These are phyloP conservation scores for Peronospora farinosa DNA, from an alignment of 352 stramenopile species.

Conservation along the genomic window DNA sequence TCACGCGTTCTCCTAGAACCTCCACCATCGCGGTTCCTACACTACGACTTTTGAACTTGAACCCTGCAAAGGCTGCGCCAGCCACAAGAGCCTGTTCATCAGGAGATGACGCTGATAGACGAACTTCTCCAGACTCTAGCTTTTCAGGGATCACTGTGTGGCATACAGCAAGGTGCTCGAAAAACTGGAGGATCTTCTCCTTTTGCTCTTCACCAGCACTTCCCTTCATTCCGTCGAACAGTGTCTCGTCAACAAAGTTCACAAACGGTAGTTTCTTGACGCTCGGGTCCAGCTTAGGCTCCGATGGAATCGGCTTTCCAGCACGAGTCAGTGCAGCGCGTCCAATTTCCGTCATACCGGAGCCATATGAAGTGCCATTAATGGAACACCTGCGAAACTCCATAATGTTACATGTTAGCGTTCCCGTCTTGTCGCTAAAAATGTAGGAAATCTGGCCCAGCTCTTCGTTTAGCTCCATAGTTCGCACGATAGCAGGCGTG, in stretches of 20 bases:
- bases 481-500: no score
- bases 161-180: constrained; percentile 79
- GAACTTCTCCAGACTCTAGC: constrained; percentile 55
- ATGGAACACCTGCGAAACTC: no score
- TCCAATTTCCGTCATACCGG: constrained; percentile 76
- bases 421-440: no score
- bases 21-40: constrained; percentile 46
- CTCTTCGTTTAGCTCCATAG: no score
- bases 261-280: constrained; percentile 61
- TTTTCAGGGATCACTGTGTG: constrained; percentile 78
- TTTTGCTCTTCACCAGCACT: constrained; percentile 36
- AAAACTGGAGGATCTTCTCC: constrained; percentile 66
- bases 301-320: constrained; percentile 51
- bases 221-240: constrained; percentile 61
- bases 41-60: constrained; percentile 55
- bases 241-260: constrained; percentile 65
- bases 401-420: no score
- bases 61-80: constrained; percentile 62
- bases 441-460: no score
- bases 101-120: constrained; percentile 67
- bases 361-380: no score
- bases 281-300: constrained; percentile 54
- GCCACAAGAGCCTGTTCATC: constrained; percentile 83
- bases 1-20: constrained; percentile 40
- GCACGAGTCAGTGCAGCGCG: constrained; percentile 51